Conservation (phyloP, 83 land plant genomes). For the Diphasiastrum complanatum region DNA sequence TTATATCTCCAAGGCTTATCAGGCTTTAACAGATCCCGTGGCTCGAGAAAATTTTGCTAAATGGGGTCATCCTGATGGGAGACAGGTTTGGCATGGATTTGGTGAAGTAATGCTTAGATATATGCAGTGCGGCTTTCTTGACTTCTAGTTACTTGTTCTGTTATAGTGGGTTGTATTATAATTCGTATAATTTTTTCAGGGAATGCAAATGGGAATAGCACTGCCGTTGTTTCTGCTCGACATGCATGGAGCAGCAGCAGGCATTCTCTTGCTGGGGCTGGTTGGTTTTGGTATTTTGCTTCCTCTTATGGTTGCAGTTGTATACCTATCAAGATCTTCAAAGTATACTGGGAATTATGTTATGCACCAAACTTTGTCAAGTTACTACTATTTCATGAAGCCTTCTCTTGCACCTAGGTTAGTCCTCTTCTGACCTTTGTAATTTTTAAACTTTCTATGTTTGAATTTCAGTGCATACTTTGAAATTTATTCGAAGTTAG, state of each 20-base stretch:
- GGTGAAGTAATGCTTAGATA: no score
- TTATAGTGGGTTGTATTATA: no score
- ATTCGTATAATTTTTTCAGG: no score
- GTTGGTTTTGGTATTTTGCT: conserved; percentile 92
- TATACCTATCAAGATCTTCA: conserved; percentile 93
- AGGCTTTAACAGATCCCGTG: conserved; percentile 89
- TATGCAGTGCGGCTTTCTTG: no score
- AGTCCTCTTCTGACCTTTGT: not conserved
- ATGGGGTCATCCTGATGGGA: conserved; percentile 98
- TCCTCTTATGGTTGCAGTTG: conserved; percentile 76
- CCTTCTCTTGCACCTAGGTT: conserved; percentile 98
- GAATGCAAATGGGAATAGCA: conserved; percentile 98
- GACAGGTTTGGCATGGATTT: conserved; percentile 66
- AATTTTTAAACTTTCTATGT: not conserved
- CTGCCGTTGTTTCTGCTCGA: conserved; percentile 79
- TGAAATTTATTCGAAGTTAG: not conserved
- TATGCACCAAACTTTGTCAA: conserved; percentile 84
- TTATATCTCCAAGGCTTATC: conserved; percentile 91
- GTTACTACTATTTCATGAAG: conserved; percentile 81
- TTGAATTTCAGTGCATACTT: not conserved
- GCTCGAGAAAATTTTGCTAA: conserved; percentile 89
- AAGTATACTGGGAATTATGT: conserved; percentile 96
- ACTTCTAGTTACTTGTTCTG: no score
- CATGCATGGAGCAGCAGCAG: conserved; percentile 88
- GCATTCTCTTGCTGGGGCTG: conserved; percentile 74